phyloP scores from a whole-genome alignment of 2,329 filamentous ascomycete genomes.

The Ophiostoma australiae region DNA sequence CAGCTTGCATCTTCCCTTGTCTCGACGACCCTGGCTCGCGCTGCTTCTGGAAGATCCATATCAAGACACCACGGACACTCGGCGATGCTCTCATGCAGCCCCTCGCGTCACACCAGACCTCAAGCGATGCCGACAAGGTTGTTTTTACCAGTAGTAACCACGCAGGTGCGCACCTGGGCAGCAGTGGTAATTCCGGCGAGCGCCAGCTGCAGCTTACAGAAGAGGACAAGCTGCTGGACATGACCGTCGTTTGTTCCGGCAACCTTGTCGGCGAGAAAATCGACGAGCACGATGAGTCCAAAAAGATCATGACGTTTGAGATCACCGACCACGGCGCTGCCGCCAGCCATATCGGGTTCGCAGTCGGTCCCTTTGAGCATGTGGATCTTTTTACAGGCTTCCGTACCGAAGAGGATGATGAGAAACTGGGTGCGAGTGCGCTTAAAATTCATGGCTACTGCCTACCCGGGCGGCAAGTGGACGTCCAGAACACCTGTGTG shows the following conservation, averaged over 20 bases:
- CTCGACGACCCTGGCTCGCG: conserved; percentile 77
- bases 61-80: conserved; percentile 79
- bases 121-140: conserved; percentile 24
- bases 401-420: conserved; percentile 84
- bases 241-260: conserved; percentile 86
- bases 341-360: conserved; percentile 87
- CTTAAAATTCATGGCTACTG: conserved; percentile 90
- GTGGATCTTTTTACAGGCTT: conserved; percentile 81
- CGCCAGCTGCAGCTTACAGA: conserved; percentile 49
- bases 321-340: conserved; percentile 59
- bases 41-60: conserved; percentile 77
- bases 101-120: conserved; percentile 31
- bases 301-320: conserved; percentile 83
- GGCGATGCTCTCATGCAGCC: conserved; percentile 65
- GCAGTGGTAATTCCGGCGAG: conserved; percentile 38
- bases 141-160: background rate
- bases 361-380: conserved; percentile 89
- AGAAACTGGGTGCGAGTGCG: conserved; percentile 81
- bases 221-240: conserved; percentile 81
- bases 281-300: conserved; percentile 69
- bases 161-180: conserved; percentile 21
- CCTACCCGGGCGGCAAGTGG: conserved; percentile 72
- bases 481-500: conserved; percentile 81
- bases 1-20: conserved; percentile 87
- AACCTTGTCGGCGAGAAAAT: conserved; percentile 77